A percentile compares a stretch with the other conserved stretches of the same genome.
Evolutionary conservation across 2,329 filamentous ascomycete species (phyloP).

Genomic region (Ophiosphaerella narmari): DNA sequence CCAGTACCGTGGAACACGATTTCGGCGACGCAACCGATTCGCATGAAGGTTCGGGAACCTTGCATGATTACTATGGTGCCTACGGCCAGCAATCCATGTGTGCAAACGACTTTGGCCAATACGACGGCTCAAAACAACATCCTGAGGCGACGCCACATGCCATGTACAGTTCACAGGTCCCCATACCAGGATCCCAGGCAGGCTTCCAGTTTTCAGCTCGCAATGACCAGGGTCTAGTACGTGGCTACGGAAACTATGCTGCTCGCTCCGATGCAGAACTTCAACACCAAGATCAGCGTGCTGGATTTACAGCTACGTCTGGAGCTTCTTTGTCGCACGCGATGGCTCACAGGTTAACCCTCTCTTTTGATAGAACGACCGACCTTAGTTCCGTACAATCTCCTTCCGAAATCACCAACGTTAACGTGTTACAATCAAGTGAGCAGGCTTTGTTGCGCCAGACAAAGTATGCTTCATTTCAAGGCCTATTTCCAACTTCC

Average conservation of each 20-base stretch:
- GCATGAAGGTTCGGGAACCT: not conserved
- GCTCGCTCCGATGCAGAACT: slow-evolving; percentile 11
- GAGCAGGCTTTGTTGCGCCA: not conserved
- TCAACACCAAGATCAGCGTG: slow-evolving; percentile 1
- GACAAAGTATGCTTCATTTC: slow-evolving; percentile 27
- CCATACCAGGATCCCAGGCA: not conserved
- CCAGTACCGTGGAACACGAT: not conserved
- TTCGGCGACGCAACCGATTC: slow-evolving; percentile 3
- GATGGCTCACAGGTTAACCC: slow-evolving; percentile 8
- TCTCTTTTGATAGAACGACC: slow-evolving; percentile 1
- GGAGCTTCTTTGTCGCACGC: slow-evolving; percentile 10
- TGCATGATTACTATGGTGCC: slow-evolving; percentile 6
- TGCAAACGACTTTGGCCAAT: slow-evolving; percentile 25
- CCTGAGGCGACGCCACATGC: too few relatives aligned
- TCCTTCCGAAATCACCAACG: slow-evolving; percentile 1
- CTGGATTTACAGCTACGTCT: not conserved
- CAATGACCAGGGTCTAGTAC: slow-evolving; percentile 11
- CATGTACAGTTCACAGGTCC: too few relatives aligned
- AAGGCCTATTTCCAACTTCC: slow-evolving; percentile 22
- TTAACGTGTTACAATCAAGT: not conserved
- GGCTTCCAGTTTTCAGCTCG: slow-evolving; percentile 2
- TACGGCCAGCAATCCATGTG: slow-evolving; percentile 1
- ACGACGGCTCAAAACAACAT: slow-evolving; percentile 7
- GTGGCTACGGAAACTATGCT: slow-evolving; percentile 15
- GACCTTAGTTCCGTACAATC: slow-evolving; percentile 8